Base-by-base conservation (phyloP, 331 rosid species). In the Erythrophleum ivorense region DNA sequence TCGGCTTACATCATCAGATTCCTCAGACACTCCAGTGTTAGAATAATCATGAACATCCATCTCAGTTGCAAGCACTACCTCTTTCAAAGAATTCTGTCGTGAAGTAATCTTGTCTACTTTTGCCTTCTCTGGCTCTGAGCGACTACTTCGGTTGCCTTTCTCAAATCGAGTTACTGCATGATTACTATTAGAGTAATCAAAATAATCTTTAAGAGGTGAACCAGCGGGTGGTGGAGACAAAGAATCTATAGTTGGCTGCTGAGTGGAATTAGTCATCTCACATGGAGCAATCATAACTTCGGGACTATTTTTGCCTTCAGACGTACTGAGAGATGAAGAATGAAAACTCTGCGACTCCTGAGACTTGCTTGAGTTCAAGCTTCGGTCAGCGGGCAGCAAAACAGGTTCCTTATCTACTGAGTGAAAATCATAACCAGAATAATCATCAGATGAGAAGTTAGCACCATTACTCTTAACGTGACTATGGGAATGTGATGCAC, bases 41-140 rank as follows among this genome's bases (percentile, higher is more conserved):
- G 91, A 86, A 89, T 91, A 95, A 75, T 94, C 99, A 84, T 88
- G 91, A 81, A 91, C 94, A 68, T 96, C 99, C 98, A 96, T 92
- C 85, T 96, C 99, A 2, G 98, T 94, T 78, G 97, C 98, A 63
- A 89, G 84, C 8, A 94, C 82, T 13, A 90, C 86, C 76, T 94
- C 97, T 82, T 96, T 90, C 62, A 96, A 84, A 64, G 99, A 96
- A 84, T 92, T 96, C 59, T 96, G 98, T 34, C 97, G 85, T 0
- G 94, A 82, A 19, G 89, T 85, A 58, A 88, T 88, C 87, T 92
- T 96, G 83, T 86, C 90, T 36, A 71, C 80, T 82, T 91, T 92
- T 75, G 63, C 81, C 89, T 91, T 96, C 83, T 94, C 98, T 81
- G 92, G 97, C 83, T 94, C 99, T 14, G 97, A 88, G 48, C 97